Conservation (phyloP, 2,329 filamentous ascomycete genomes). For the Verticillium alfalfae region DNA sequence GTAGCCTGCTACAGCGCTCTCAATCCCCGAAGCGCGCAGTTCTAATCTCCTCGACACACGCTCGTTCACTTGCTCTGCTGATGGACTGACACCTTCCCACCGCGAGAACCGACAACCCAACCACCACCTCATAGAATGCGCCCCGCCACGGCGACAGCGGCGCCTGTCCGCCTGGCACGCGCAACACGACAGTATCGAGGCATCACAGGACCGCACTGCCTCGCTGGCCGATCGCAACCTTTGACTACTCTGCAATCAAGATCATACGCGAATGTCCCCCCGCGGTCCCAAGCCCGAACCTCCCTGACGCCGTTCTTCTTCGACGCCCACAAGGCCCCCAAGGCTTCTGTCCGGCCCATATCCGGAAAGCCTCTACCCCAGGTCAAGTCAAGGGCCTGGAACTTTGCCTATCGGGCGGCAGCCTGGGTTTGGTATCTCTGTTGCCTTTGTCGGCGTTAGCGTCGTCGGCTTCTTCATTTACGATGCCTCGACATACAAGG, state of each 20-base stretch:
- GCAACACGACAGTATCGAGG: neutral
- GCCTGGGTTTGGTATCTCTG: slow-evolving; percentile 70
- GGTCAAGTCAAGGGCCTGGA: slow-evolving; percentile 39
- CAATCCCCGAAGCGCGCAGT: neutral
- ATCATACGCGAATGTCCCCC: neutral
- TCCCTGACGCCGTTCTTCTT: slow-evolving; percentile 11
- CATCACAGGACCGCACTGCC: neutral
- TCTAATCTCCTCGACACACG: neutral
- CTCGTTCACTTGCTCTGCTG: neutral
- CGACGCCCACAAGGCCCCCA: slow-evolving; percentile 3
- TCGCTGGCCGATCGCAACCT: neutral
- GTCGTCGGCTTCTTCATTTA: slow-evolving; percentile 87
- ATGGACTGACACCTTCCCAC: neutral
- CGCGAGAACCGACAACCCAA: neutral
- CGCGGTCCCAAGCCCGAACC: slow-evolving; percentile 6
- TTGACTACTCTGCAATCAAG: neutral
- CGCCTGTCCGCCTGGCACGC: neutral
- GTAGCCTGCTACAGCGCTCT: neutral
- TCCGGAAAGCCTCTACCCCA: slow-evolving; percentile 50
- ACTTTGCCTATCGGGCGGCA: slow-evolving; percentile 64
- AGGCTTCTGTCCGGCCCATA: slow-evolving; percentile 28
- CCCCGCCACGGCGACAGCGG: neutral
- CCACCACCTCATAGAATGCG: neutral
- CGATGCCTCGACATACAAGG: slow-evolving; percentile 85
- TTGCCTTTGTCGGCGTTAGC: slow-evolving; percentile 62